Evolutionary conservation across 2,329 filamentous ascomycete species (phyloP), one percentile per base, ranked within the genome.

Genomic region (Neodidymelliopsis sp.): DNA sequence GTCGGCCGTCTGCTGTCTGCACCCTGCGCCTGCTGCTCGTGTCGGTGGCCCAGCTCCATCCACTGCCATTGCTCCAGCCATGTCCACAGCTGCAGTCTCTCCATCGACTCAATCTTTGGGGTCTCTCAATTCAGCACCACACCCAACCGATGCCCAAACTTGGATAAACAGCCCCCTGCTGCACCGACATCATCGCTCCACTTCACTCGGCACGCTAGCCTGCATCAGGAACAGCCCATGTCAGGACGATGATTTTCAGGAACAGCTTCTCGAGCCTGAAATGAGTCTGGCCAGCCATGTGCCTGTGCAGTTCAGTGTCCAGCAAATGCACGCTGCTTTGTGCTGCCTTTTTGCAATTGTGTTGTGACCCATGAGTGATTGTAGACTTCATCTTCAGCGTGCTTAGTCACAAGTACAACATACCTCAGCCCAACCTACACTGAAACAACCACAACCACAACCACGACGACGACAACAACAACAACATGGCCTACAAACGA

Each of bases 401-500:
- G 45, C 45, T 48, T 48, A 31, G 45, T 48, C 45, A 48, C 31
- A 24, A 30, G 29, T 28, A 30, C 28, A 20, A 34, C 44, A 9
- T 34, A 43, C 29, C 23, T 27, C 22, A 33, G 28, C 20, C 29
- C 27, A 29, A 39, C 39, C 13, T 25, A 7, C 23, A 35, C 35
- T n/a, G n/a, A n/a, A n/a, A n/a, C 29, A 34, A 18, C 18, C 22
- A 30, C 7, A n/a, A n/a, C n/a, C n/a, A n/a, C n/a, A n/a, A n/a
- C n/a, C n/a, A n/a, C n/a, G n/a, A n/a, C n/a, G n/a, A n/a, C n/a
- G n/a, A n/a, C n/a, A n/a, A n/a, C n/a, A n/a, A n/a, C n/a, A n/a
- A 28, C 39, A 41, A 35, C 38, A 72, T 72, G 69, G 60, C 67
- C 4, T 70, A 64, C 61, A 73, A 73, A 29, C 65, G 70, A 13